Conservation (phyloP, 2,329 filamentous ascomycete genomes). For the Colletotrichum truncatum region DNA sequence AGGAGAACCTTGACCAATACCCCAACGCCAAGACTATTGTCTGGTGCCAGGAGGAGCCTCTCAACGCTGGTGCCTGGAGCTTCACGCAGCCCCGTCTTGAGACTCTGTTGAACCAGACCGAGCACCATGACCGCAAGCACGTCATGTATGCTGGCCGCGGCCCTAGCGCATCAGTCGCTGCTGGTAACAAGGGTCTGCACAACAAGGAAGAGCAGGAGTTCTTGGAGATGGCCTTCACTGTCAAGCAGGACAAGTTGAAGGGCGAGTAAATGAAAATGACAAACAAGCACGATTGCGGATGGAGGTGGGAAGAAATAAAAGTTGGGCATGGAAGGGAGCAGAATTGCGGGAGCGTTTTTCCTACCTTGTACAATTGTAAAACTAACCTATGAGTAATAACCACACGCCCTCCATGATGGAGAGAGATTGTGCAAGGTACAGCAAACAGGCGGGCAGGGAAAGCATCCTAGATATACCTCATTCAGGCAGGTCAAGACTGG, state of each 20-base stretch:
- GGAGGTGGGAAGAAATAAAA: neutral
- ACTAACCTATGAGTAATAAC: slow-evolving; percentile 4
- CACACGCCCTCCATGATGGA: neutral
- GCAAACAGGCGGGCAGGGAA: neutral
- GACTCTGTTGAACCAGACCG: slow-evolving; percentile 91
- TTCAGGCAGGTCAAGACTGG: neutral
- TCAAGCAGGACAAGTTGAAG: slow-evolving; percentile 76
- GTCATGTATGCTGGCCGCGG: slow-evolving; percentile 97
- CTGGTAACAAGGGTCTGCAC: slow-evolving; percentile 88
- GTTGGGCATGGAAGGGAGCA: slow-evolving; percentile 2
- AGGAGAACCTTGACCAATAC: slow-evolving; percentile 96
- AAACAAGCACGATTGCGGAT: neutral
- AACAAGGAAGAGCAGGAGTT: slow-evolving; percentile 93
- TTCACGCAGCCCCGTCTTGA: slow-evolving; percentile 98
- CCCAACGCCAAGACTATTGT: slow-evolving; percentile 98
- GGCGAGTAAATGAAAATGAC: slow-evolving; percentile 58
- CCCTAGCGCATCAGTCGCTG: slow-evolving; percentile 93
- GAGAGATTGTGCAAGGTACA: slow-evolving; percentile 2
- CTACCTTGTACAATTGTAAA: slow-evolving; percentile 7
- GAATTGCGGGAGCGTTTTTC: slow-evolving; percentile 7
- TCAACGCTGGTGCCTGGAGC: slow-evolving; percentile 96
- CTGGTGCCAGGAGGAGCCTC: slow-evolving; percentile 96
- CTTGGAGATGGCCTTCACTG: slow-evolving; percentile 70
- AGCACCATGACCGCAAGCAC: slow-evolving; percentile 92
- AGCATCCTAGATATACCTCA: neutral